phyloP scores from a whole-genome alignment of 2,329 filamentous ascomycete species.

The Amesomyces nigricolor region DNA sequence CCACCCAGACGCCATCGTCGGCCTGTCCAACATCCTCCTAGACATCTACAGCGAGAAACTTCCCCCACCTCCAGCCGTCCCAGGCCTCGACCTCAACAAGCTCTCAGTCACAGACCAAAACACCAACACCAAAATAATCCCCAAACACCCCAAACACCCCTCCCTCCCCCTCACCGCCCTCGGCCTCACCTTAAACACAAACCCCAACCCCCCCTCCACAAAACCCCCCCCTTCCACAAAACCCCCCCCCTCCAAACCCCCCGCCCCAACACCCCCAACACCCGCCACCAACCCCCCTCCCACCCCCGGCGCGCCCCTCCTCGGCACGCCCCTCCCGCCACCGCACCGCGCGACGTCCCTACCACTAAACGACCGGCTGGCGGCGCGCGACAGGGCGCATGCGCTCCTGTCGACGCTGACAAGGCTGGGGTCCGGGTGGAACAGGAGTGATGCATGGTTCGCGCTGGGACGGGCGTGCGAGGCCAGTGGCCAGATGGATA shows the following conservation, averaged over 20 bases:
- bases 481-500: slow-evolving; percentile 75
- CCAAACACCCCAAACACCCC: slow-evolving; percentile 15
- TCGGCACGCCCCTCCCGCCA: slow-evolving; percentile 42
- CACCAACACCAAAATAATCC: slow-evolving; percentile 16
- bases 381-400: slow-evolving; percentile 83
- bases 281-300: not conserved
- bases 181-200: slow-evolving; percentile 35
- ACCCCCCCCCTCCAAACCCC: not conserved
- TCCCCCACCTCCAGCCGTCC: slow-evolving; percentile 52
- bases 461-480: slow-evolving; percentile 82
- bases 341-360: slow-evolving; percentile 56
- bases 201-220: not conserved
- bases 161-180: slow-evolving; percentile 43
- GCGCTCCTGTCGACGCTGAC: slow-evolving; percentile 76
- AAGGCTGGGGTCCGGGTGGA: slow-evolving; percentile 82
- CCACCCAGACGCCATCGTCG: slow-evolving; percentile 74
- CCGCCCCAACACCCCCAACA: not conserved
- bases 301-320: slow-evolving; percentile 4
- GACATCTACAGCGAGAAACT: slow-evolving; percentile 73
- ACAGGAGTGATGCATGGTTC: slow-evolving; percentile 90
- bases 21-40: slow-evolving; percentile 76
- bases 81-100: slow-evolving; percentile 36
- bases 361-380: slow-evolving; percentile 73
- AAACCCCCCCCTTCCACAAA: slow-evolving; percentile 13
- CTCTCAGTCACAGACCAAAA: slow-evolving; percentile 25